Evolutionary conservation across 345 rosid species (phyloP), one percentile per base, ranked within the genome.

Genomic region (Syzygium jambos): DNA sequence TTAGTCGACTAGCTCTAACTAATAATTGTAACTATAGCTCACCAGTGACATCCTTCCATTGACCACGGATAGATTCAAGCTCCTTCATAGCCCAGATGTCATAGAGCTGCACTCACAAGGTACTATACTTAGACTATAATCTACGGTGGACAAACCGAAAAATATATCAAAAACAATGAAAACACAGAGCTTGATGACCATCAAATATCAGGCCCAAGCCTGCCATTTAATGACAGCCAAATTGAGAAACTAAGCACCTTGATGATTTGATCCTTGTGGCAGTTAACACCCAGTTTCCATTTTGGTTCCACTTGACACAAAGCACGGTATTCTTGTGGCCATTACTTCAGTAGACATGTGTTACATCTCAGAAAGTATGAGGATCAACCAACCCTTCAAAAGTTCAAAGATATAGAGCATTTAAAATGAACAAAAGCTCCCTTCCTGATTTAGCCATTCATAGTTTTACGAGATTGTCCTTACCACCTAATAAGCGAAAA

Each of bases 21-120:
- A 1, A n/a, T 51, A 84, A 27, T 27, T n/a, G 85, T 84, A 52
- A 84, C 38, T 15, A 15, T n/a, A 46, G 85, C 99, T 94, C 91
- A 98, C 99, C 92, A 88, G 98, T 96, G 85, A 98, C 96, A 90
- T 98, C 99, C 92, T 98, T 98, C 43, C 93, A 91, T 87, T 98
- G 98, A 34, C 99, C 98, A 80, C 98, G 99, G 91, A 95, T 96
- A 87, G 99, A 96, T 91, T 98, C 98, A 91, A 98, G 99, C 93
- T 95, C 99, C 94, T 98, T 98, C 99, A 98, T 98, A 83, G 99
- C 97, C 89, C 99, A 93, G 84, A 98, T 94, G 88, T 98, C 99
- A 90, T 96, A 98, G 54, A 98, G 97, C 99, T 98, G 93, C 88
- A 92, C 89, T 77, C 49, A 46, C 25, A 87, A 38, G 86, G 82